Conservation (phyloP, 306 rosid species). For the Delonix regia region DNA sequence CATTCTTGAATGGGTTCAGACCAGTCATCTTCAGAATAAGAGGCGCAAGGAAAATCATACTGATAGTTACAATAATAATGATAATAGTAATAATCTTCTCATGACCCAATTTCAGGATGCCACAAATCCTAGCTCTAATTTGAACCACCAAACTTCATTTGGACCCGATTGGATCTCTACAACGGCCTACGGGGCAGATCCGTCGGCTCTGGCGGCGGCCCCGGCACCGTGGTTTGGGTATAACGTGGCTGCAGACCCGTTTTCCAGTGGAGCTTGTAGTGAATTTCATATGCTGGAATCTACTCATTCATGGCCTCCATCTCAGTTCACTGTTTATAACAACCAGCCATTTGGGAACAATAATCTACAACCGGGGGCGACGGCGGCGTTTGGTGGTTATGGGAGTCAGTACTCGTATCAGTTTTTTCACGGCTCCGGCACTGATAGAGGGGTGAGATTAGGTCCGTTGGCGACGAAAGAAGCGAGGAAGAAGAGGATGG, state of each 20-base stretch:
- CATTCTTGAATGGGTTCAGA: conserved; percentile 75
- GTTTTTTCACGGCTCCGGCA: conserved; percentile 26
- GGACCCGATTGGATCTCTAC: conserved; percentile 33
- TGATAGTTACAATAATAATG: background rate
- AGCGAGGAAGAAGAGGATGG: conserved; percentile 83
- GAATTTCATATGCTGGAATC: conserved; percentile 50
- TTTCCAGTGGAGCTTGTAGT: background rate
- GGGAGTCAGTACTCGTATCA: conserved; percentile 4
- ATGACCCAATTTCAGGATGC: conserved; percentile 22
- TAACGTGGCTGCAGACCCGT: conserved; percentile 21
- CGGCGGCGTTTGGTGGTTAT: background rate
- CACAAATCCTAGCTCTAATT: conserved; percentile 31
- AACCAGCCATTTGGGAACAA: conserved; percentile 36
- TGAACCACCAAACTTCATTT: conserved; percentile 1
- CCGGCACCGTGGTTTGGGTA: conserved; percentile 40
- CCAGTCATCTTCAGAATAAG: conserved; percentile 59
- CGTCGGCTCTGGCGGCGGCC: conserved; percentile 24
- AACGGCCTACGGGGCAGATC: conserved; percentile 15
- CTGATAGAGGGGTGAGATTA: conserved; percentile 41
- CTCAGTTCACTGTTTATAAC: conserved; percentile 36
- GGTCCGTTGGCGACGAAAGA: conserved; percentile 66
- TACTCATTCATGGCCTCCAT: conserved; percentile 46
- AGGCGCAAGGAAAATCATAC: background rate
- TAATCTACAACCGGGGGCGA: conserved; percentile 13
- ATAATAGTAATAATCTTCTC: background rate